phyloP scores from a whole-genome alignment of 225 moss, liverwort and hornwort genomes.

The Takakia lepidozioides region DNA sequence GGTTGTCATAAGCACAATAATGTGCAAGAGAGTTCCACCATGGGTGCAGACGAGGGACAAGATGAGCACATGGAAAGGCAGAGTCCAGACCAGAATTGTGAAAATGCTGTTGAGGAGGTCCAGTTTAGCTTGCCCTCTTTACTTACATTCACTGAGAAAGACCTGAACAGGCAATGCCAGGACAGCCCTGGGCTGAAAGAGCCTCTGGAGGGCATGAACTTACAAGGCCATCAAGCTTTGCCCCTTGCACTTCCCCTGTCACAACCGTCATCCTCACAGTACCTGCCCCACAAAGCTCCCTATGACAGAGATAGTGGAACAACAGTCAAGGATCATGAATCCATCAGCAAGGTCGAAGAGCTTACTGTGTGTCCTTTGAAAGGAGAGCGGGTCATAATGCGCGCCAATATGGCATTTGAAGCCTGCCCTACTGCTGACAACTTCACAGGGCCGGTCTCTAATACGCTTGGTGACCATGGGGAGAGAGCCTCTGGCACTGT shows the following conservation, averaged over 20 bases:
- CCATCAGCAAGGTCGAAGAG: constrained; percentile 35
- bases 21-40: too few relatives aligned
- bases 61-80: too few relatives aligned
- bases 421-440: constrained; percentile 12
- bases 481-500: constrained; percentile 8
- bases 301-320: constrained; percentile 16
- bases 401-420: constrained; percentile 44
- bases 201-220: constrained; percentile 2
- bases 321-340: constrained; percentile 33
- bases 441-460: constrained; percentile 8
- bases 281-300: constrained; percentile 3
- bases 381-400: constrained; percentile 35
- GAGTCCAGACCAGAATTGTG: too few relatives aligned
- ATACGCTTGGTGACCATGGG: constrained; percentile 10
- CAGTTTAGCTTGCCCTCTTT: too few relatives aligned
- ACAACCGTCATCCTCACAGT: neutral
- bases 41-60: too few relatives aligned
- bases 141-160: too few relatives aligned
- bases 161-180: too few relatives aligned
- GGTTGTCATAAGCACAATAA: too few relatives aligned
- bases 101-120: too few relatives aligned
- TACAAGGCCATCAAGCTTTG: neutral
- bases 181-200: too few relatives aligned
- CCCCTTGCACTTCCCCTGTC: too few relatives aligned
- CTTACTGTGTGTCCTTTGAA: constrained; percentile 28